Conservation (phyloP, 2,329 filamentous ascomycete species). For the Aspergillus vadensis region DNA sequence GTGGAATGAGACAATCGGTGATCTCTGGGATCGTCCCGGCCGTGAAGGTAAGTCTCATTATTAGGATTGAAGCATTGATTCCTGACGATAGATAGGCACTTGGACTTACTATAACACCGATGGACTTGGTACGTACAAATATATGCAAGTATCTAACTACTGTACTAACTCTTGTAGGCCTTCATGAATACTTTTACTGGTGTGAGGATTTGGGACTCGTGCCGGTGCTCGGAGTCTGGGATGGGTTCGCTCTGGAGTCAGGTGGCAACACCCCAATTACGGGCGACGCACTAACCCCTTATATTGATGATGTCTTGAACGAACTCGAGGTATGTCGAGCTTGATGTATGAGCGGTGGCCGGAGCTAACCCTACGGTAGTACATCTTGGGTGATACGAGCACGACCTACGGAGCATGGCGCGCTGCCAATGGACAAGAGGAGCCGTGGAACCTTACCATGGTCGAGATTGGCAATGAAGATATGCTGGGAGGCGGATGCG, state of each 20-base stretch:
- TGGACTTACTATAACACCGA: conserved; percentile 2
- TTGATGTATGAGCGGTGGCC: too few species aligned
- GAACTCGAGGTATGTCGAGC: conserved; percentile 32
- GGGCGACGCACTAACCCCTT: conserved; percentile 39
- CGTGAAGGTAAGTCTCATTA: conserved; percentile 39
- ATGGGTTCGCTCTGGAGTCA: conserved; percentile 47
- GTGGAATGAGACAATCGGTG: conserved; percentile 57
- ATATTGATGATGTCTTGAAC: conserved; percentile 39
- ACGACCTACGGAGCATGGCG: conserved; percentile 50
- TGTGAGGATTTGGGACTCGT: conserved; percentile 50
- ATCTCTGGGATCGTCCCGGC: conserved; percentile 51
- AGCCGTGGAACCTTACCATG: conserved; percentile 62
- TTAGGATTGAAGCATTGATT: neutral
- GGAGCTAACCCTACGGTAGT: neutral
- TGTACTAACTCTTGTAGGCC: conserved; percentile 46
- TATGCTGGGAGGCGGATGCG: conserved; percentile 57
- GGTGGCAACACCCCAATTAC: conserved; percentile 28
- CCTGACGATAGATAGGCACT: neutral
- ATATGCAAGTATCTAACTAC: neutral
- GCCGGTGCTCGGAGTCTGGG: conserved; percentile 48
- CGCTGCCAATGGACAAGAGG: conserved; percentile 61
- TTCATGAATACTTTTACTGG: conserved; percentile 54
- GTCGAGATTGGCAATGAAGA: conserved; percentile 72
- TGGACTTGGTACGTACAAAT: neutral
- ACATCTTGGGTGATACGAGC: conserved; percentile 24